Conservation (phyloP, 805 yeast species). For the Yamadazyma endophytica region DNA sequence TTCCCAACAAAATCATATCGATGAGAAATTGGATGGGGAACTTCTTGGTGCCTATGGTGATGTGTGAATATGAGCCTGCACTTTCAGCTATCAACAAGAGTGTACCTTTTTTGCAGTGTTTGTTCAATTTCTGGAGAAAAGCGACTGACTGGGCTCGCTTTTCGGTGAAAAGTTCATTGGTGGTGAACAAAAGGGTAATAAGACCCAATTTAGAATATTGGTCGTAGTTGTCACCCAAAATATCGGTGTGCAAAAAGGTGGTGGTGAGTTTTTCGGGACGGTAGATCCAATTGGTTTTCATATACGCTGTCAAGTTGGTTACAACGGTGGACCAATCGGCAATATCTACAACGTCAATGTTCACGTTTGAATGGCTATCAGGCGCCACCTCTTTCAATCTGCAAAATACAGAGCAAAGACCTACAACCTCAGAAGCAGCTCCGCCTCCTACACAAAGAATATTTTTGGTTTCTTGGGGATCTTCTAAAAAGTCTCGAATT, state of each 20-base stretch:
- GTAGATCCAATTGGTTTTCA: conserved; percentile 53
- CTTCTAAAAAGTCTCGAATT: conserved; percentile 32
- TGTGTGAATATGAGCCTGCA: conserved; percentile 87
- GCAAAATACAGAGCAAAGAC: conserved; percentile 55
- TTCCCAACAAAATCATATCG: conserved; percentile 65
- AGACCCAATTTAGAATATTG: conserved; percentile 31
- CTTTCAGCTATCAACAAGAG: conserved; percentile 71
- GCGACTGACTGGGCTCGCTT: conserved; percentile 58
- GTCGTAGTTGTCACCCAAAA: conserved; percentile 16
- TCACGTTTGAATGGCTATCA: conserved; percentile 28
- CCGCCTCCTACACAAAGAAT: conserved; percentile 82
- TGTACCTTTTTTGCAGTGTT: conserved; percentile 52
- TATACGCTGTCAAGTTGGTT: conserved; percentile 36
- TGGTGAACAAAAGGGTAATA: conserved; percentile 76
- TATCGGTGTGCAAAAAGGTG: conserved; percentile 26
- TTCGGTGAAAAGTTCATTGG: conserved; percentile 78
- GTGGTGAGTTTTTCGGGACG: conserved; percentile 23
- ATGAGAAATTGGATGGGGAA: conserved; percentile 82
- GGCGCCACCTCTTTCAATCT: conserved; percentile 32
- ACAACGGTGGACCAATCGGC: conserved; percentile 72
- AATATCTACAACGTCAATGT: conserved; percentile 62
- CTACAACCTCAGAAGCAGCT: conserved; percentile 79
- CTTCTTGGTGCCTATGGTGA: conserved; percentile 66
- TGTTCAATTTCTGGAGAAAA: conserved; percentile 51
- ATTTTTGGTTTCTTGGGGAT: conserved; percentile 24